A percentile compares a stretch with the other conserved stretches of the same genome.
phyloP scores from a whole-genome alignment of 352 stramenopile genomes.

The Phytophthora agathidicida region DNA sequence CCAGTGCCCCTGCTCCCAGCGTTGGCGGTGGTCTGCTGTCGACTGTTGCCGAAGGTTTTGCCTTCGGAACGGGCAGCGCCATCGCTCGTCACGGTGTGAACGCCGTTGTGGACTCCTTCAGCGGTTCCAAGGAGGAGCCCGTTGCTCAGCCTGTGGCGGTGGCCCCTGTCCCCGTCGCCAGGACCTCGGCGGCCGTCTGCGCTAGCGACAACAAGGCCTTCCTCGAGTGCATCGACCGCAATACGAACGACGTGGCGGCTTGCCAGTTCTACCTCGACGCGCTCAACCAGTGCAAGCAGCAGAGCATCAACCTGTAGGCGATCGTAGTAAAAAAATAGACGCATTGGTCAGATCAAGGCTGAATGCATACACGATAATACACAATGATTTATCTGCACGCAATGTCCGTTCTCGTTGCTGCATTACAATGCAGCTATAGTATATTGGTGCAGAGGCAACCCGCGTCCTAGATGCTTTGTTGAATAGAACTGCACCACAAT shows the following conservation, averaged over 20 bases:
- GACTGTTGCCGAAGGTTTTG: slow-evolving; percentile 96
- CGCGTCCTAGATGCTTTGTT: no score
- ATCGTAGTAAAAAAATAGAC: no score
- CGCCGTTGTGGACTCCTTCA: slow-evolving; percentile 70
- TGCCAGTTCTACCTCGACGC: slow-evolving; percentile 89
- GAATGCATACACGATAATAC: slow-evolving; percentile 2
- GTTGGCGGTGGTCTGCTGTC: slow-evolving; percentile 94
- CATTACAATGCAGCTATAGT: slow-evolving; percentile 8
- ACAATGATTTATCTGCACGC: slow-evolving; percentile 24
- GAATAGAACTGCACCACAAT: neutral
- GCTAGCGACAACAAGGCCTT: slow-evolving; percentile 77
- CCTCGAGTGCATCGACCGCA: slow-evolving; percentile 79
- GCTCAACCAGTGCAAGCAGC: slow-evolving; percentile 85
- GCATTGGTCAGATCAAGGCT: neutral
- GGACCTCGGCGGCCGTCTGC: slow-evolving; percentile 42
- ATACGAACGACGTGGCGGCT: slow-evolving; percentile 76
- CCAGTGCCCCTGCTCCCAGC: slow-evolving; percentile 42
- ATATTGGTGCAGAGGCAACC: slow-evolving; percentile 10
- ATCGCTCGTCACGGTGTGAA: slow-evolving; percentile 92
- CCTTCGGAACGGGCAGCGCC: slow-evolving; percentile 95
- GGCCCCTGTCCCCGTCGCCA: slow-evolving; percentile 13
- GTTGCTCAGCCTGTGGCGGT: slow-evolving; percentile 23
- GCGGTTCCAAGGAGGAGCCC: slow-evolving; percentile 53
- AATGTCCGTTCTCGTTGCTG: neutral
- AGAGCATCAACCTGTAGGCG: slow-evolving; percentile 61